Conservation (phyloP, 1,139 yeast species). For the Candida glucosophila region DNA sequence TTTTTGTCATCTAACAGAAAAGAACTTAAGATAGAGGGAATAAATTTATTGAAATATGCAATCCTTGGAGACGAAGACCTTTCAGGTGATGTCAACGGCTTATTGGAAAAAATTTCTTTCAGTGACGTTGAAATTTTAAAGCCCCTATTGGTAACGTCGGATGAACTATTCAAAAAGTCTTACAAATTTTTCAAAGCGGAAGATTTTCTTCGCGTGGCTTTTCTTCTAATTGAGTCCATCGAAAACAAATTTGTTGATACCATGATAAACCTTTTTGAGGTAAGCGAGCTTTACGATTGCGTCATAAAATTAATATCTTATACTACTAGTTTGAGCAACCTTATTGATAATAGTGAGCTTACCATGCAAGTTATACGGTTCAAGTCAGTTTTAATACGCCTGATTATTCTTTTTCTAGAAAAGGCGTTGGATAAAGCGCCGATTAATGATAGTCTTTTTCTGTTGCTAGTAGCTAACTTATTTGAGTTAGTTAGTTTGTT, state of each 20-base stretch:
- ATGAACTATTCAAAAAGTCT: conserved; percentile 16
- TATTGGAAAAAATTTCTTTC: conserved; percentile 20
- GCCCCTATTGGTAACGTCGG: conserved; percentile 22
- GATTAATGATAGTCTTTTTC: conserved; percentile 25
- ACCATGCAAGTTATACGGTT: conserved; percentile 29
- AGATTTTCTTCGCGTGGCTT: conserved; percentile 27
- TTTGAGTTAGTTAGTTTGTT: conserved; percentile 27
- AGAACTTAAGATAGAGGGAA: conserved; percentile 24
- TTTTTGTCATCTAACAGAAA: conserved; percentile 25
- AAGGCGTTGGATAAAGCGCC: conserved; percentile 23
- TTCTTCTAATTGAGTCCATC: conserved; percentile 19
- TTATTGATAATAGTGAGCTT: conserved; percentile 22
- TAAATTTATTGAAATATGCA: conserved; percentile 30
- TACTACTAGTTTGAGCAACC: conserved; percentile 23
- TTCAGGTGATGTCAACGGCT: conserved; percentile 14
- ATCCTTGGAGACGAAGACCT: conserved; percentile 29
- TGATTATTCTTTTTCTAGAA: conserved; percentile 20
- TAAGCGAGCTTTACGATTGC: conserved; percentile 22
- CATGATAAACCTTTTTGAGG: conserved; percentile 16
- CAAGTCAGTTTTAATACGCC: conserved; percentile 20
- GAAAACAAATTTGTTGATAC: conserved; percentile 15
- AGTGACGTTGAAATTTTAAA: conserved; percentile 19
- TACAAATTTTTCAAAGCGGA: conserved; percentile 19
- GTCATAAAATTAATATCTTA: conserved; percentile 19
- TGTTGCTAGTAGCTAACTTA: conserved; percentile 17